A percentile compares a stretch with the other conserved stretches of the same genome.
Conservation (phyloP, 106 monocot genomes). For the Acorus gramineus region DNA sequence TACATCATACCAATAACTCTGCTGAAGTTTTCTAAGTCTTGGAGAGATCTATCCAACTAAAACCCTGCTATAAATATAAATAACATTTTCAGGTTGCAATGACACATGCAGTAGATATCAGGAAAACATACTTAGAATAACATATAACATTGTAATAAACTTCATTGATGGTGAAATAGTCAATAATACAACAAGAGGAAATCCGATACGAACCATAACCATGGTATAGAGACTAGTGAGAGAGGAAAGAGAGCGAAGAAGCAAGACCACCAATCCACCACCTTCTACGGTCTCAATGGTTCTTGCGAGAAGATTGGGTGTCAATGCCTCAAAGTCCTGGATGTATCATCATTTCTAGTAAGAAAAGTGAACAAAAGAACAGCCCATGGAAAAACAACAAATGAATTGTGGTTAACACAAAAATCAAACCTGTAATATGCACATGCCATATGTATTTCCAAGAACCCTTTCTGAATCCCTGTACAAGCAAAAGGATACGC, state of each 20-base stretch:
- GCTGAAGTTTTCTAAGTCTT: no score
- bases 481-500: conserved; percentile 82
- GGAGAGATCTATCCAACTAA: no score
- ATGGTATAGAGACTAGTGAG: conserved; percentile 88
- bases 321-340: conserved; percentile 97
- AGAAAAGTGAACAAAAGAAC: neutral
- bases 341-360: neutral
- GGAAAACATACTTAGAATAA: no score
- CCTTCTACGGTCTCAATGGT: conserved; percentile 99
- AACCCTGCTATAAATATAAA: neutral
- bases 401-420: neutral
- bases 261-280: conserved; percentile 82
- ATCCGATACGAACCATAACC: conserved; percentile 65
- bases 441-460: conserved; percentile 98
- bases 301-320: conserved; percentile 92
- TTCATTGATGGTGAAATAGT: neutral
- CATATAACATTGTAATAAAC: no score
- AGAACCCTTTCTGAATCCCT: conserved; percentile 88
- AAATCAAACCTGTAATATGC: conserved; percentile 74
- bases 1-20: no score
- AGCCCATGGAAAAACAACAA: neutral
- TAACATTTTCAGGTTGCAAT: neutral
- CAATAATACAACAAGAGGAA: neutral
- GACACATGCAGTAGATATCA: neutral
- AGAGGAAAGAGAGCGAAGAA: conserved; percentile 78